Evolutionary conservation across 768 basidiomycete genomes (phyloP).

Genomic region (Sporobolomyces pararoseus): DNA sequence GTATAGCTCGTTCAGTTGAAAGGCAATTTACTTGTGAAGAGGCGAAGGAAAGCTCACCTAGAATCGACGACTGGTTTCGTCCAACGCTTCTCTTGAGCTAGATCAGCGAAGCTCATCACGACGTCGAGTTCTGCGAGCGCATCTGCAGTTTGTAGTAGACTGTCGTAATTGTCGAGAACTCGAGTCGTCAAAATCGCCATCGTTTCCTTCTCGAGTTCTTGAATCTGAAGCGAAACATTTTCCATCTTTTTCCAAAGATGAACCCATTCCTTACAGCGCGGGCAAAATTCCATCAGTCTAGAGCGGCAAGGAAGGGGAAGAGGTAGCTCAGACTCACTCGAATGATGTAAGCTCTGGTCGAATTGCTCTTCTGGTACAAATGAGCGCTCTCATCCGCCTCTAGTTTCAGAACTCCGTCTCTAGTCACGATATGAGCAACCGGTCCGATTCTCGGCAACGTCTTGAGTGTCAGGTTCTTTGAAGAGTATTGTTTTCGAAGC

Average conservation of each 20-base stretch:
- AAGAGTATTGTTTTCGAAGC: constrained; percentile 1
- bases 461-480: constrained; percentile 13
- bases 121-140: constrained; percentile 82
- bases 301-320: too few species aligned
- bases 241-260: constrained; percentile 1
- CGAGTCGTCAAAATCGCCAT: constrained; percentile 27
- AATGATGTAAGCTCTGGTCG: constrained; percentile 29
- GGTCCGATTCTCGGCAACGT: constrained; percentile 11
- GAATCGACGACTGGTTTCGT: constrained; percentile 66
- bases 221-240: background rate
- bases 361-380: constrained; percentile 10
- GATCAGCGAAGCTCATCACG: constrained; percentile 69
- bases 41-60: constrained; percentile 54
- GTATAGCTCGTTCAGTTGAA: too few species aligned
- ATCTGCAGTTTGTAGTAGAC: constrained; percentile 24
- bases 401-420: constrained; percentile 19
- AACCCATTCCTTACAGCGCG: constrained; percentile 27
- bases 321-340: background rate
- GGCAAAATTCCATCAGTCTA: background rate
- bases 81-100: constrained; percentile 74
- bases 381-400: constrained; percentile 15
- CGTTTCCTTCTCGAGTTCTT: constrained; percentile 16
- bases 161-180: constrained; percentile 18
- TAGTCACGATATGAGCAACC: background rate
- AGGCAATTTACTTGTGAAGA: background rate